phyloP scores from a whole-genome alignment of 257 asterid species.

The Linderniella brevidens region DNA sequence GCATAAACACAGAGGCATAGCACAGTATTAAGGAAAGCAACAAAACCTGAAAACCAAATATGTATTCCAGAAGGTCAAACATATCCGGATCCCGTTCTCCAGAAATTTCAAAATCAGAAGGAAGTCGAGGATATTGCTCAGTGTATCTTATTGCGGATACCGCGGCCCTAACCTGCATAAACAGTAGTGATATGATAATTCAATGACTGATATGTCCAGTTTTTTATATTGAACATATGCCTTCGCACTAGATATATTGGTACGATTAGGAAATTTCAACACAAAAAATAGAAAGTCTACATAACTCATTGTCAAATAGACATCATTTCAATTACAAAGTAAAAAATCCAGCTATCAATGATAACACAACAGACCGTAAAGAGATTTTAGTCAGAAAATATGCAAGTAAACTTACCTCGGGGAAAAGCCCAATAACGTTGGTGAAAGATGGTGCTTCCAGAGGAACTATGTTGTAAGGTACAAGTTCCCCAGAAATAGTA shows the following conservation, averaged over 20 bases:
- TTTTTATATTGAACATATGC: too few species aligned
- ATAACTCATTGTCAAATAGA: too few species aligned
- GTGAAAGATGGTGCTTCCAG: constrained; percentile 74
- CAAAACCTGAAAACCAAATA: constrained; percentile 87
- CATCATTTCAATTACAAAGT: too few species aligned
- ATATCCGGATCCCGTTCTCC: constrained; percentile 69
- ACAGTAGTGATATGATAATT: constrained; percentile 10
- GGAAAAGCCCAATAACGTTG: constrained; percentile 79
- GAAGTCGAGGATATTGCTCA: constrained; percentile 77
- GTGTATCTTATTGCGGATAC: constrained; percentile 60
- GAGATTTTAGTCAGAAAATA: not conserved
- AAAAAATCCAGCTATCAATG: too few species aligned
- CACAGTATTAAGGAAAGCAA: constrained; percentile 4
- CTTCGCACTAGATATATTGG: too few species aligned
- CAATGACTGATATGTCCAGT: constrained; percentile 1
- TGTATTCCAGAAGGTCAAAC: constrained; percentile 90
- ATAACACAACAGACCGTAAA: too few species aligned
- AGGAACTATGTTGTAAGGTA: constrained; percentile 83
- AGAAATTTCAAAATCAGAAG: constrained; percentile 45
- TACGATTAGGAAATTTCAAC: too few species aligned
- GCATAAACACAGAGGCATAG: not conserved
- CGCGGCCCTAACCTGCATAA: constrained; percentile 68
- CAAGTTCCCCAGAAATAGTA: constrained; percentile 53
- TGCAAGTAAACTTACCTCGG: constrained; percentile 47
- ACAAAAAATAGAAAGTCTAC: too few species aligned